Conservation (phyloP, 345 rosid genomes). For the Ceriops zippeliana region DNA sequence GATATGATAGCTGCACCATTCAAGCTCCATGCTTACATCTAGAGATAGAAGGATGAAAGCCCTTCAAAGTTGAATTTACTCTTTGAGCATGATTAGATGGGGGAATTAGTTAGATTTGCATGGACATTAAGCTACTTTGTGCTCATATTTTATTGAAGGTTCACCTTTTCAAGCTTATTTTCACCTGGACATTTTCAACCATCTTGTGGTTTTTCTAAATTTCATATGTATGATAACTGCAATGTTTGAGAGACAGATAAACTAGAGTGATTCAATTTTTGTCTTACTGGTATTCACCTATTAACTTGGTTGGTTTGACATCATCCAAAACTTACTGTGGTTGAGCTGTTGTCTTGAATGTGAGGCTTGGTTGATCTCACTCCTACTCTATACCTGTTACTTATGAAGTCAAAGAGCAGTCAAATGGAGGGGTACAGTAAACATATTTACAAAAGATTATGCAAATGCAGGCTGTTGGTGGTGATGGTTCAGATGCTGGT, state of each 20-base stretch:
- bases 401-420: no score
- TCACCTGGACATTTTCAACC: background rate
- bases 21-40: no score
- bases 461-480: constrained; percentile 66
- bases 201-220: background rate
- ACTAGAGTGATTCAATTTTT: background rate
- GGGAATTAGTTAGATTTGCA: background rate
- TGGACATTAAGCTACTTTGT: background rate
- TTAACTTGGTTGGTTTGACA: background rate
- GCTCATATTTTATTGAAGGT: constrained; percentile 2
- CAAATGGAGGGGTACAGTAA: no score
- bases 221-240: background rate
- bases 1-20: no score
- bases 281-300: no score
- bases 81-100: no score
- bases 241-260: background rate
- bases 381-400: constrained; percentile 1
- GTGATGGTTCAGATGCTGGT: constrained; percentile 73
- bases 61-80: no score
- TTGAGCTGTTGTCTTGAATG: constrained; percentile 4
- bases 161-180: background rate
- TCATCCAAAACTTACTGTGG: constrained; percentile 1
- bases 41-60: no score
- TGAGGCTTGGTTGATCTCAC: background rate
- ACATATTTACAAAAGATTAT: background rate